Percentiles rank a stretch among this genome's conserved stretches.
phyloP scores from a whole-genome alignment of 345 rosid genomes.

The Gossypioides kirkii region DNA sequence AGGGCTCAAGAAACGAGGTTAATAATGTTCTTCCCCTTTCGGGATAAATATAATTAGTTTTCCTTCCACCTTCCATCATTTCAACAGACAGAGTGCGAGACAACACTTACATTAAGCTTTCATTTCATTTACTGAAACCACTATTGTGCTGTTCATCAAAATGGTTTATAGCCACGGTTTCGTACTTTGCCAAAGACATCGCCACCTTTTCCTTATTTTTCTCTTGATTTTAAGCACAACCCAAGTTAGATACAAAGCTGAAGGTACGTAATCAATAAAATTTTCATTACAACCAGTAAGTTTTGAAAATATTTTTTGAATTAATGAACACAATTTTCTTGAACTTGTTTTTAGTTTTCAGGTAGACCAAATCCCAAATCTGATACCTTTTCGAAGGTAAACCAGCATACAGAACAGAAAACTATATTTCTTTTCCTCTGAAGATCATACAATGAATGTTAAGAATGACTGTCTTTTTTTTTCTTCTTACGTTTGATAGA shows the following conservation, averaged over 20 bases:
- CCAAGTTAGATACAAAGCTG: conserved; percentile 42
- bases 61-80: conserved; percentile 42
- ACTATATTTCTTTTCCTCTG: not conserved
- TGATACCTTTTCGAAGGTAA: conserved; percentile 36
- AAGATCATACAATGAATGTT: not conserved
- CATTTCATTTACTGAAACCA: conserved; percentile 28
- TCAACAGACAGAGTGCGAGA: conserved; percentile 15
- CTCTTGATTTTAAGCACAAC: conserved; percentile 45
- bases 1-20: conserved; percentile 35
- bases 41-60: conserved; percentile 17
- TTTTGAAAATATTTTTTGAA: not conserved
- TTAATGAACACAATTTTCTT: not conserved
- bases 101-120: conserved; percentile 11
- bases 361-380: conserved; percentile 52
- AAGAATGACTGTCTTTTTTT: not conserved
- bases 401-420: not conserved
- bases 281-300: not conserved
- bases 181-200: conserved; percentile 6
- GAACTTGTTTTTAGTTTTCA: conserved; percentile 20
- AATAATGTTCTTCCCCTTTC: conserved; percentile 18
- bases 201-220: conserved; percentile 32
- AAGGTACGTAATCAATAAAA: conserved; percentile 31
- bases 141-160: conserved; percentile 14
- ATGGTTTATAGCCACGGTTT: conserved; percentile 22
- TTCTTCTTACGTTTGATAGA: conserved; percentile 15